Conservation (phyloP, 805 yeast species). For the Starmerella stigmatis region DNA sequence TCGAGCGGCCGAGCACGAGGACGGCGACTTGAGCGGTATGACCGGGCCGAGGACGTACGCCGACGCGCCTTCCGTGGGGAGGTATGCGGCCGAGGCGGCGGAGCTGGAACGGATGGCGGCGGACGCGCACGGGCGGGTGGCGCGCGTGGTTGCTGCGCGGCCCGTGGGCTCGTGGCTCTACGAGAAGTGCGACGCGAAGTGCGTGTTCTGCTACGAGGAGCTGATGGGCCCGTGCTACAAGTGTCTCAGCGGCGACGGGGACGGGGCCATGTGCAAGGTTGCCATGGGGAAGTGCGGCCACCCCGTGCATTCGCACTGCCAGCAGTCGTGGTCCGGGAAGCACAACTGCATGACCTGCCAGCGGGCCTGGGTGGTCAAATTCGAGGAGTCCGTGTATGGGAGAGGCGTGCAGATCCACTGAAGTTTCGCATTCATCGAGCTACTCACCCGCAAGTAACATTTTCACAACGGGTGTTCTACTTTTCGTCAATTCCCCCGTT, state of each 20-base stretch:
- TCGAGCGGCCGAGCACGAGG: neutral
- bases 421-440: neutral
- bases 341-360: conserved; percentile 12
- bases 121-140: neutral
- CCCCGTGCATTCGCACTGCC: conserved; percentile 14
- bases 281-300: conserved; percentile 13
- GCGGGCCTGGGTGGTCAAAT: conserved; percentile 10
- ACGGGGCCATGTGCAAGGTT: conserved; percentile 1
- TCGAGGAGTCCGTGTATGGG: neutral
- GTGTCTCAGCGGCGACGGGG: conserved; percentile 8
- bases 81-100: neutral
- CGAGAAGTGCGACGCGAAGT: conserved; percentile 7
- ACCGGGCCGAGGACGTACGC: neutral
- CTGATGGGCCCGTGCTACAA: conserved; percentile 12
- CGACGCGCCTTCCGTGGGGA: neutral
- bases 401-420: neutral
- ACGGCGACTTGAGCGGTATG: neutral
- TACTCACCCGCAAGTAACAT: neutral
- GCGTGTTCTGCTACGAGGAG: conserved; percentile 14
- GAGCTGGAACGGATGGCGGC: conserved; percentile 3
- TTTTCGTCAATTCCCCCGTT: too few species aligned
- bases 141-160: neutral
- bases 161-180: conserved; percentile 10
- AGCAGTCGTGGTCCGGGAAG: neutral
- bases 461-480: neutral